Conservation (phyloP, 768 basidiomycete genomes). For the Tricholoma bakamatsutake region DNA sequence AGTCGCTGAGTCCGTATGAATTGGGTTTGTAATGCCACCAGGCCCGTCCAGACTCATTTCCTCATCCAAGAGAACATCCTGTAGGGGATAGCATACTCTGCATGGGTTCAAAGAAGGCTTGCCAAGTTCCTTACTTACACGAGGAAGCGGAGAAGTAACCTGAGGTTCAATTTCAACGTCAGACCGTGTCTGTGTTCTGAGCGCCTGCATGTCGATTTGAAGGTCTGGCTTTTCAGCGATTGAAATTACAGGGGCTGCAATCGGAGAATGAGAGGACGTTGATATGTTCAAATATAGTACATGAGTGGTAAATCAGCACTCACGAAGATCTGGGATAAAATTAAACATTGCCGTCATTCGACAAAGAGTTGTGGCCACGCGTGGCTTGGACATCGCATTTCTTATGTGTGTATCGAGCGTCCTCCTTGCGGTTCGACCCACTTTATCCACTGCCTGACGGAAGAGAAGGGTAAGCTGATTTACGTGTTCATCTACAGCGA, state of each 20-base stretch:
- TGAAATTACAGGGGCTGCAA: slow-evolving; percentile 46
- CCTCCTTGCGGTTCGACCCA: slow-evolving; percentile 64
- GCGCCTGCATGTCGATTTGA: slow-evolving; percentile 17
- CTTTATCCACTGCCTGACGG: slow-evolving; percentile 58
- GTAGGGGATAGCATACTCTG: slow-evolving; percentile 2
- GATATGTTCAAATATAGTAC: not conserved
- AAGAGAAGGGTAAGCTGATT: slow-evolving; percentile 6
- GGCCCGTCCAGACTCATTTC: not conserved
- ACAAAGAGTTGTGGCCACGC: slow-evolving; percentile 57
- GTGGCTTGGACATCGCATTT: slow-evolving; percentile 64
- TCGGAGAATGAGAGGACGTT: slow-evolving; percentile 9
- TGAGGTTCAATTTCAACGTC: slow-evolving; percentile 10
- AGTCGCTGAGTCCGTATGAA: slow-evolving; percentile 39
- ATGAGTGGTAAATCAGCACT: slow-evolving; percentile 22
- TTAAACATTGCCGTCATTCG: slow-evolving; percentile 72
- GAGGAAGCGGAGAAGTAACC: slow-evolving; percentile 10
- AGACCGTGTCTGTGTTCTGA: slow-evolving; percentile 8
- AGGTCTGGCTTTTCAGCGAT: slow-evolving; percentile 42
- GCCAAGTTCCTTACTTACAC: slow-evolving; percentile 4
- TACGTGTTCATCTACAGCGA: not conserved
- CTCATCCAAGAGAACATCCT: slow-evolving; percentile 4
- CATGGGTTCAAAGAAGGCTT: slow-evolving; percentile 1
- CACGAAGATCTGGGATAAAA: slow-evolving; percentile 60
- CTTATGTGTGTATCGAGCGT: slow-evolving; percentile 66
- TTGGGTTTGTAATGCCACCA: slow-evolving; percentile 3